Evolutionary conservation across 2,329 filamentous ascomycete species (phyloP), one percentile per base, ranked within the genome.

Genomic region (Fusarium chlamydosporum): DNA sequence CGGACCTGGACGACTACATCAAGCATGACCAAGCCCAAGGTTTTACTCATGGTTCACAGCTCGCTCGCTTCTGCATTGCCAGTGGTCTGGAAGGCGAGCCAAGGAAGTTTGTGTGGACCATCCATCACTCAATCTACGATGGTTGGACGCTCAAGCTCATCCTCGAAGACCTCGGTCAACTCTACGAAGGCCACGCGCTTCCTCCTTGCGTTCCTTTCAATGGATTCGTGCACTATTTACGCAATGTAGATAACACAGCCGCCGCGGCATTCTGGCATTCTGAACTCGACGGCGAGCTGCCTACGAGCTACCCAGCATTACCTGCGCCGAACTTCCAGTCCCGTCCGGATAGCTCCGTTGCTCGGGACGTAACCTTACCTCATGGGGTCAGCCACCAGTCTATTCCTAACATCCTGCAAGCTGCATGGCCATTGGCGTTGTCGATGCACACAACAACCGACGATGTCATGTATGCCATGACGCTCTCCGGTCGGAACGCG

Each of bases 391-490:
- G 41, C 38, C 33, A 31, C 42, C 50, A 42, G 33, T 53, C 38
- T 40, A 53, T 40, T 31, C 27, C 50, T 18, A 53, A 53, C 41
- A 40, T 53, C 38, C 38, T 53, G 33, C 50, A 40, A 31, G 50
- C 50, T 53, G 55, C 55, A 27, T 58, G 55, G 55, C 46, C 55
- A 40, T 20, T 58, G 16, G 29, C 50, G 10, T 23, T 51, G 41
- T 47, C 35, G 27, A 51, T 38, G 26, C 46, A 51, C 37, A 51
- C 45, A 31, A 43, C 46, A 34, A 58, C 62, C 7, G 53, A 54
- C 15, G 62, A 65, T 34, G 53, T 62, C 7, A 51, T 62, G 27
- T 62, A 62, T 42, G 62, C 57, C 26, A 51, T 46, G 38, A 54
- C 48, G 8, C 41, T 62, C 12, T 58, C 54, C 8, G 62, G 62